Conservation (phyloP, 306 rosid genomes). For the Citrullus amarus region DNA sequence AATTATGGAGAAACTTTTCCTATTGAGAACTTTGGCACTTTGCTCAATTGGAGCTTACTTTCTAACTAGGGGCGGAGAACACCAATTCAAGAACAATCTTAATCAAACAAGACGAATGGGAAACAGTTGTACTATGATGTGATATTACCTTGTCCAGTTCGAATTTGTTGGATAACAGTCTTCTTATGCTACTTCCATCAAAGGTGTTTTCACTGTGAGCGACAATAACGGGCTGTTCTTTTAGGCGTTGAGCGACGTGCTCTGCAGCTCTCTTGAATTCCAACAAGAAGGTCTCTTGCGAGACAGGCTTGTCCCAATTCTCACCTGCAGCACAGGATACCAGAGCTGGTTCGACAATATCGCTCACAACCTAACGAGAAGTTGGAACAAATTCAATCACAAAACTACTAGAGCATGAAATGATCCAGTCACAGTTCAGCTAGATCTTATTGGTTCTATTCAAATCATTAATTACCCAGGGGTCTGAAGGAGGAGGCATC, state of each 20-base stretch:
- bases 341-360: conserved; percentile 60
- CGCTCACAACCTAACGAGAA: conserved; percentile 42
- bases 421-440: background rate
- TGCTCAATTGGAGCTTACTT: too few relatives aligned
- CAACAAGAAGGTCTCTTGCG: conserved; percentile 57
- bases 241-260: conserved; percentile 39
- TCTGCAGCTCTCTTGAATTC: conserved; percentile 62
- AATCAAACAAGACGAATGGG: background rate
- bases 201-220: conserved; percentile 85
- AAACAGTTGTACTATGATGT: background rate
- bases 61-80: background rate
- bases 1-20: too few relatives aligned
- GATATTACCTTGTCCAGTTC: conserved; percentile 73
- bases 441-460: background rate
- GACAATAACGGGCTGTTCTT: conserved; percentile 66
- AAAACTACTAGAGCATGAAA: background rate
- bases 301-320: conserved; percentile 34
- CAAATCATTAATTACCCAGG: conserved; percentile 59
- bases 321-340: conserved; percentile 20
- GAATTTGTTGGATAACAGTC: conserved; percentile 75
- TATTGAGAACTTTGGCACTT: too few relatives aligned
- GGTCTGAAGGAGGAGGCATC: conserved; percentile 79
- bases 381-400: background rate
- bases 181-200: conserved; percentile 68
- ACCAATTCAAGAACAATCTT: background rate